Conservation (phyloP, 2,329 filamentous ascomycete genomes). For the Talaromyces sp. region DNA sequence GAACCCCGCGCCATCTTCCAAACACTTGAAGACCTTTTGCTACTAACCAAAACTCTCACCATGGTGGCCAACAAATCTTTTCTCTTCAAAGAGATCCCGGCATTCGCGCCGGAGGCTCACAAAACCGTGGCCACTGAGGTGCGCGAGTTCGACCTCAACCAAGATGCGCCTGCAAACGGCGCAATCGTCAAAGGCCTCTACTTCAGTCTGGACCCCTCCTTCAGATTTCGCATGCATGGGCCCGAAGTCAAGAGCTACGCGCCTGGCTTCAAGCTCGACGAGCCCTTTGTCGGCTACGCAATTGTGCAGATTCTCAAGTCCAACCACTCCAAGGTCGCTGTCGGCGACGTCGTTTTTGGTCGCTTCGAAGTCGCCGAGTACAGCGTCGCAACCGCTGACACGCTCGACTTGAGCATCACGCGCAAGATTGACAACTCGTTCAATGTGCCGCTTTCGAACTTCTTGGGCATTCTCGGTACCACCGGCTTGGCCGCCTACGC, state of each 20-base stretch:
- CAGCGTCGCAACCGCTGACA: conserved; percentile 40
- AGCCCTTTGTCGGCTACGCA: conserved; percentile 59
- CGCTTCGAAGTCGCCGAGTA: conserved; percentile 63
- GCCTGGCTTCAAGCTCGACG: conserved; percentile 55
- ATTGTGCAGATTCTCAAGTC: conserved; percentile 68
- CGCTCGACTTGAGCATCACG: conserved; percentile 35
- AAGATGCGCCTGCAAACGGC: conserved; percentile 49
- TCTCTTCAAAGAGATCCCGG: conserved; percentile 66
- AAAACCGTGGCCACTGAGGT: conserved; percentile 65
- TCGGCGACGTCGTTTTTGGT: conserved; percentile 62
- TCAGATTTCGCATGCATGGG: conserved; percentile 71
- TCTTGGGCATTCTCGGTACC: conserved; percentile 73
- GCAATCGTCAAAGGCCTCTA: conserved; percentile 66
- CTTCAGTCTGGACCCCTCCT: conserved; percentile 77
- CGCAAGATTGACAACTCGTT: conserved; percentile 56
- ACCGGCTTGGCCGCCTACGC: conserved; percentile 71
- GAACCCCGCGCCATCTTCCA: neutral
- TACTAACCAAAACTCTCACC: neutral
- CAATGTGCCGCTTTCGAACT: conserved; percentile 51
- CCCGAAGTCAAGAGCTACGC: conserved; percentile 62
- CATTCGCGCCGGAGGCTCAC: conserved; percentile 62
- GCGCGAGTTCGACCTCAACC: conserved; percentile 58
- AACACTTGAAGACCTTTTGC: neutral
- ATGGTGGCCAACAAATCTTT: conserved; percentile 60
- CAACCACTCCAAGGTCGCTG: conserved; percentile 57